Evolutionary conservation across 75 land plant genomes (phyloP), one percentile per base, ranked within the genome.

Genomic region (Cupressus sempervirens): DNA sequence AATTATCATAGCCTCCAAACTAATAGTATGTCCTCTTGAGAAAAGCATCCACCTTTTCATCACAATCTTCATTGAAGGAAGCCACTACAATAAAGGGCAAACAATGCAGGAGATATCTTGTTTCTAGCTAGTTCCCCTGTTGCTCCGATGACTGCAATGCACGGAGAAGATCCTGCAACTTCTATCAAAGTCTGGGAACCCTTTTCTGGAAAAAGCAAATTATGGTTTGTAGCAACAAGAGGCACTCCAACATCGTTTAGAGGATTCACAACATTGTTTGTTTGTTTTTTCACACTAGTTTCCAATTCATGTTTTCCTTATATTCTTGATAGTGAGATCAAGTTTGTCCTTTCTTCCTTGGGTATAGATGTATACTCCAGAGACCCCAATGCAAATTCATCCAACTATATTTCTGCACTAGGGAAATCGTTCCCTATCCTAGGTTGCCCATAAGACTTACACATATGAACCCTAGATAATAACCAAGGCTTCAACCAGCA

Each of bases 61-160:
- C 91, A 76, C 96, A 95, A 18, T 92, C 87, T 83, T 91, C 86
- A n/a, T n/a, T n/a, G 95, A 84, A 95, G 90, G 82, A 74, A 91
- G 32, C 91, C 95, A 84, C 88, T 88, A 76, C 94, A 94, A 83
- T 88, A 94, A 26, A 95, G 89, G 4, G 97, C 94, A 89, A 95
- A 95, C 84, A 95, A 72, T 41, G 97, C 94, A 48, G 95, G 97
- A 81, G 94, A 95, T 40, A 95, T 90, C 84, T 95, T 95, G 79
- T 87, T 91, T 82, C 89, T 91, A 52, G 95, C 95, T 6, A 94
- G 93, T 77, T 95, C 94, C 18, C 95, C 97, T 45, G 95, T 91
- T 12, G 97, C 97, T 79, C 97, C 97, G 11, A 93, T 43, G 26
- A 93, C 89, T 20, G 88, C 86, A 67, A 93, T 93, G 84, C 90